A percentile compares a stretch with the other conserved stretches of the same genome.
Evolutionary conservation across 768 basidiomycete species (phyloP).

Genomic region (Lepiota brunneoincarnata): DNA sequence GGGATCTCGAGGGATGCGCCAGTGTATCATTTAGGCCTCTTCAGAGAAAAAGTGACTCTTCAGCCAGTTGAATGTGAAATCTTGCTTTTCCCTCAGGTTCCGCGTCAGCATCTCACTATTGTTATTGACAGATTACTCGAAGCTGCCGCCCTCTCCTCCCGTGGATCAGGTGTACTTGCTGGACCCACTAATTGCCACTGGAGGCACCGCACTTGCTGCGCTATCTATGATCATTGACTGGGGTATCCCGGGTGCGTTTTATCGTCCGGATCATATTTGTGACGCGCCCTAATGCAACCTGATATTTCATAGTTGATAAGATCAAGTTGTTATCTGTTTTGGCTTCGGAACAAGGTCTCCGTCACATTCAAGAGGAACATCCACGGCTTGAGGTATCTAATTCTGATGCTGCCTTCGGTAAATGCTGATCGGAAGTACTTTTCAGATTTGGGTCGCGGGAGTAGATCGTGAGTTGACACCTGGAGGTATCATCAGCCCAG

Average conservation of each 20-base stretch:
- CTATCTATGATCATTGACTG: slow-evolving; percentile 82
- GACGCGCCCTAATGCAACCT: no score
- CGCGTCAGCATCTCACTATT: not conserved
- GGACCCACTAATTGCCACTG: slow-evolving; percentile 93
- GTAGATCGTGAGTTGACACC: slow-evolving; percentile 70
- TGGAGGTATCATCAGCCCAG: slow-evolving; percentile 84
- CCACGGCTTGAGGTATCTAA: slow-evolving; percentile 74
- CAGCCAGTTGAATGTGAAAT: slow-evolving; percentile 86
- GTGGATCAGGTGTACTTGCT: slow-evolving; percentile 86
- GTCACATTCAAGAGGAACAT: slow-evolving; percentile 58
- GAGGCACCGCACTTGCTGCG: slow-evolving; percentile 88
- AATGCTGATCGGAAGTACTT: not conserved
- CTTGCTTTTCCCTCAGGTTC: not conserved
- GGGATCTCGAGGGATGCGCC: slow-evolving; percentile 55
- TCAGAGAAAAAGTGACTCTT: slow-evolving; percentile 80
- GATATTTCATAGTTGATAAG: slow-evolving; percentile 43
- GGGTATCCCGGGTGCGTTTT: slow-evolving; percentile 64
- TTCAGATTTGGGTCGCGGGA: slow-evolving; percentile 83
- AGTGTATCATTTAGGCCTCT: slow-evolving; percentile 90
- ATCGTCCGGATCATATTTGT: not conserved
- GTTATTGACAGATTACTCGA: slow-evolving; percentile 72
- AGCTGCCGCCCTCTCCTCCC: slow-evolving; percentile 71
- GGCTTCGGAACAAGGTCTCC: slow-evolving; percentile 72
- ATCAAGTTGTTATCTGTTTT: slow-evolving; percentile 85
- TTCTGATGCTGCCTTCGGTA: slow-evolving; percentile 10